A percentile compares a stretch with the other conserved stretches of the same genome.
Evolutionary conservation across 345 rosid species (phyloP).

Genomic region (Dipteronia sinensis): DNA sequence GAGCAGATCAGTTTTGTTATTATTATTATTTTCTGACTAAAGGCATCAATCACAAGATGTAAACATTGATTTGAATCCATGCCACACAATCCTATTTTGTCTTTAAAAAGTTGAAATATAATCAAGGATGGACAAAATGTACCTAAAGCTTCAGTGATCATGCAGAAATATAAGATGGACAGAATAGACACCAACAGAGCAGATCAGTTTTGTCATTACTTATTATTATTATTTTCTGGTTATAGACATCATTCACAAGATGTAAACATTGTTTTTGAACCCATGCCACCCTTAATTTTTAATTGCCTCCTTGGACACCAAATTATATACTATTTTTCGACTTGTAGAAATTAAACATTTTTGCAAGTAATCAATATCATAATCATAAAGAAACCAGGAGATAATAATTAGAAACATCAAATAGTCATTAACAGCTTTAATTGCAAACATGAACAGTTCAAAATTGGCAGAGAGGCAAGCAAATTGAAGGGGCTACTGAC

Average conservation of each 20-base stretch:
- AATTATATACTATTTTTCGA: not conserved
- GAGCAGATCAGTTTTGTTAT: not conserved
- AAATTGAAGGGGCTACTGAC: not conserved
- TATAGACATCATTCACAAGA: not conserved
- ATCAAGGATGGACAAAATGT: not conserved
- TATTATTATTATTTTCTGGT: not conserved
- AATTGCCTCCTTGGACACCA: not conserved
- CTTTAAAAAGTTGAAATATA: not conserved
- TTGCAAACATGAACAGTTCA: not conserved
- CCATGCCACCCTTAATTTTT: not conserved
- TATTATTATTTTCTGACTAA: not conserved
- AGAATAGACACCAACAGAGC: not conserved
- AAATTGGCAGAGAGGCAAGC: too few species aligned
- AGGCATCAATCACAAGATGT: not conserved
- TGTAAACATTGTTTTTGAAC: not conserved
- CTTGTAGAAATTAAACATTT: not conserved
- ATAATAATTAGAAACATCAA: not conserved
- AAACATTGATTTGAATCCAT: not conserved
- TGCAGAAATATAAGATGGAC: not conserved
- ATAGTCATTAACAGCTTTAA: not conserved
- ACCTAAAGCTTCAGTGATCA: not conserved
- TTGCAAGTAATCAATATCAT: not conserved
- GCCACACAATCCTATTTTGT: not conserved
- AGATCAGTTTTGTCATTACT: not conserved
- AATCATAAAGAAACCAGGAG: not conserved